These are phyloP conservation scores for Ceratocystis colombiana DNA, from an alignment of 2,329 filamentous ascomycete genomes.

Conservation along the genomic window DNA sequence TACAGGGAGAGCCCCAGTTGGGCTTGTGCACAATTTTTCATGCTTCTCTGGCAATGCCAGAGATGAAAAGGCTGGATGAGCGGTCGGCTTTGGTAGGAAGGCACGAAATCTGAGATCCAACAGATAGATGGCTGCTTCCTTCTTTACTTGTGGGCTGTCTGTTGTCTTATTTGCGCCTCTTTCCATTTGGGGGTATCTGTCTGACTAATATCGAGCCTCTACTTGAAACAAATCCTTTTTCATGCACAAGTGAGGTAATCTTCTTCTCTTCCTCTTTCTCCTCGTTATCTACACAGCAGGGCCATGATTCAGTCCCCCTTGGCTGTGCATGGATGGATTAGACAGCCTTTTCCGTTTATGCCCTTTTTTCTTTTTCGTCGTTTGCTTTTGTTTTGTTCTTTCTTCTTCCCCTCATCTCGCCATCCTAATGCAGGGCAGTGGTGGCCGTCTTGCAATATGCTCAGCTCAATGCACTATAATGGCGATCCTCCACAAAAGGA, in stretches of 20 bases:
- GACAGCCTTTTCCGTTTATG: background rate
- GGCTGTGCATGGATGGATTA: constrained; percentile 8
- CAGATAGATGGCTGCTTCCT: background rate
- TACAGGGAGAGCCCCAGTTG: constrained; percentile 6
- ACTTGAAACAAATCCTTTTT: constrained; percentile 11
- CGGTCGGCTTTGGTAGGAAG: background rate
- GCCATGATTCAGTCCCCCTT: constrained; percentile 3
- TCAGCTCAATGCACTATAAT: constrained; percentile 12
- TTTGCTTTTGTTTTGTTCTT: background rate
- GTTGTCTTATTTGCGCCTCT: background rate
- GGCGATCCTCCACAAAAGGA: background rate
- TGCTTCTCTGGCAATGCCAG: background rate
- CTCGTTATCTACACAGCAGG: background rate
- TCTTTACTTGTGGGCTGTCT: background rate
- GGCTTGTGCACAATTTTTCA: constrained; percentile 2
- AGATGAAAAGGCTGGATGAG: background rate
- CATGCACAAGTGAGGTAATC: constrained; percentile 5
- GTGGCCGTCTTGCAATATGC: background rate
- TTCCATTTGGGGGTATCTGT: background rate
- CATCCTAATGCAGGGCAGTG: background rate
- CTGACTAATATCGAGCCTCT: constrained; percentile 1
- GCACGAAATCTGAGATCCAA: background rate
- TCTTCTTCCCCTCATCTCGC: background rate
- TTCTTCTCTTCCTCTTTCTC: constrained; percentile 3
- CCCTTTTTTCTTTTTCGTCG: background rate